Conservation (phyloP, 2,329 filamentous ascomycete species). For the Trichocomaceae sp. region DNA sequence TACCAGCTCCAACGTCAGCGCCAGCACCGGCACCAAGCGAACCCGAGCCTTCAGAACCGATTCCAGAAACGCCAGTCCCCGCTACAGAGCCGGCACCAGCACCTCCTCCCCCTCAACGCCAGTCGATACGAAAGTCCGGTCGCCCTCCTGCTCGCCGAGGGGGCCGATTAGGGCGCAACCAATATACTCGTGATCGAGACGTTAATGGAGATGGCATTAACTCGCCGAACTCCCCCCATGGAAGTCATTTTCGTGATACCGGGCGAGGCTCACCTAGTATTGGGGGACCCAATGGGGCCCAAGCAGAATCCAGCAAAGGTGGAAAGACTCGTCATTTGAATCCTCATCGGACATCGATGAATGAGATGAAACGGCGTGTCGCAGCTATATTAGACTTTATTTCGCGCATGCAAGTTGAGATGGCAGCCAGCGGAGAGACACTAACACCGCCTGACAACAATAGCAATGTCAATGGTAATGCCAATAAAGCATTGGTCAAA, state of each 20-base stretch:
- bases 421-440: slow-evolving; percentile 56
- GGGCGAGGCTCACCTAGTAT: slow-evolving; percentile 29
- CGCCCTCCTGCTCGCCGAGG: slow-evolving; percentile 61
- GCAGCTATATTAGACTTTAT: slow-evolving; percentile 85
- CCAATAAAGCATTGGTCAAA: slow-evolving; percentile 26
- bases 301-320: slow-evolving; percentile 51
- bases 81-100: slow-evolving; percentile 33
- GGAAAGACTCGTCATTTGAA: slow-evolving; percentile 55
- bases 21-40: slow-evolving; percentile 12
- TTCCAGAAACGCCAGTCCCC: slow-evolving; percentile 38
- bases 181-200: slow-evolving; percentile 74
- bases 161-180: slow-evolving; percentile 62
- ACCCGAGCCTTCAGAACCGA: slow-evolving; percentile 31
- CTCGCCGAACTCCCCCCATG: slow-evolving; percentile 33
- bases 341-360: slow-evolving; percentile 63
- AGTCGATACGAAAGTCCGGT: slow-evolving; percentile 54
- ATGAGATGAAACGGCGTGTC: slow-evolving; percentile 79
- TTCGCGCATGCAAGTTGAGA: slow-evolving; percentile 76
- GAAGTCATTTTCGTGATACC: slow-evolving; percentile 24
- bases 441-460: slow-evolving; percentile 28
- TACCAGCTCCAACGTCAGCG: slow-evolving; percentile 3
- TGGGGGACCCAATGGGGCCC: slow-evolving; percentile 34
- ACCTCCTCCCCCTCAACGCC: slow-evolving; percentile 26
- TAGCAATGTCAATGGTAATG: slow-evolving; percentile 13
- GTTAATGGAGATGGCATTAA: slow-evolving; percentile 43